Evolutionary conservation across 179 eudicot genomes (phyloP).

Genomic region (Actinidia chinensis): DNA sequence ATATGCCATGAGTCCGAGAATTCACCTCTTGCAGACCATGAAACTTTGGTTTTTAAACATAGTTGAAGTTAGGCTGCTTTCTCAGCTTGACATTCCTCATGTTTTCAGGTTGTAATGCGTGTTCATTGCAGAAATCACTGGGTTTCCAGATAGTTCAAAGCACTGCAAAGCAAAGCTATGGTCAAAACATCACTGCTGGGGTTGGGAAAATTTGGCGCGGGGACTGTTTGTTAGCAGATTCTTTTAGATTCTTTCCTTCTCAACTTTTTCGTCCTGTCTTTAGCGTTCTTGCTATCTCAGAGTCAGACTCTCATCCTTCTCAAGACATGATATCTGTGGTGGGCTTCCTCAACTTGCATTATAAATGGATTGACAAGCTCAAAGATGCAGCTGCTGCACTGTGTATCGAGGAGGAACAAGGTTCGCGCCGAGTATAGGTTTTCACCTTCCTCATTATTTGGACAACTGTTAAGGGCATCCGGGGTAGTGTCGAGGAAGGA

Average conservation of each 20-base stretch:
- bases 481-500: slow-evolving; percentile 85
- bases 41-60: slow-evolving; percentile 52
- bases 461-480: slow-evolving; percentile 81
- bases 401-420: slow-evolving; percentile 72
- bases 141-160: slow-evolving; percentile 60
- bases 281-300: no score
- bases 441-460: slow-evolving; percentile 45
- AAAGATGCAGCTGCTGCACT: slow-evolving; percentile 85
- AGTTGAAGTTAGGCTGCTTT: slow-evolving; percentile 68
- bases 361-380: slow-evolving; percentile 77
- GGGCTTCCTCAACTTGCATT: slow-evolving; percentile 51
- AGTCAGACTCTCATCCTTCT: no score
- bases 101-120: slow-evolving; percentile 57
- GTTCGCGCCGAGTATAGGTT: slow-evolving; percentile 40
- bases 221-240: slow-evolving; percentile 45
- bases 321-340: slow-evolving; percentile 28
- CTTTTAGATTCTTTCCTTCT: slow-evolving; percentile 61
- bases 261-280: slow-evolving; percentile 26
- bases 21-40: slow-evolving; percentile 42
- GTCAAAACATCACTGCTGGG: slow-evolving; percentile 85
- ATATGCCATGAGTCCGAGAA: slow-evolving; percentile 62
- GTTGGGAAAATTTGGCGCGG: slow-evolving; percentile 69
- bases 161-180: slow-evolving; percentile 81
- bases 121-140: slow-evolving; percentile 53
- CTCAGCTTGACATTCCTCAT: slow-evolving; percentile 94